Base-by-base conservation (phyloP, 2,329 filamentous ascomycete species). In the Hortaea sp. region DNA sequence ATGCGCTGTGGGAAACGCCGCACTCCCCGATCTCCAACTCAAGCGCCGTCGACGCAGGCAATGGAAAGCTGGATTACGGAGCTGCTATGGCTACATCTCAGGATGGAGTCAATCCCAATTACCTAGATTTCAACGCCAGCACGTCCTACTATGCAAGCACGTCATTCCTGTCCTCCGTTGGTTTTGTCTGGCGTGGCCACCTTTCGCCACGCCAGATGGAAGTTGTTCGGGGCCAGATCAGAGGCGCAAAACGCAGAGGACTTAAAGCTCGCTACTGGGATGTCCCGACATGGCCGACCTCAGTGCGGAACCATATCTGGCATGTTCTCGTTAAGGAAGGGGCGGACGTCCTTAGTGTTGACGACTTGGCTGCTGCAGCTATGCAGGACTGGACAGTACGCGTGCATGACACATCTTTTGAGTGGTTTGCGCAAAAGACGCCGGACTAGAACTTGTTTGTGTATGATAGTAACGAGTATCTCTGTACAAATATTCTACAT, bases 71-170 rank as follows among this genome's bases (percentile, higher is more conserved):
- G 9, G n/a, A 27, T 4, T 30, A 29, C 27, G 28, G 29, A 20
- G n/a, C 40, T 13, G 7, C 34, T 34, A 5, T 37, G n/a, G 11
- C 46, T 30, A 42, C 12, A n/a, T 38, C 41, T 29, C 69, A 70
- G 27, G 9, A 35, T 41, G 49, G 60, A 3, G 64, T 67, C 30
- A 57, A 56, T 2, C 64, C 69, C 29, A 65, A 69, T 51, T 20
- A 20, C 20, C 20, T 20, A 20, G 61, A 62, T 0, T 82, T 74
- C 63, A 70, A 71, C 56, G 47, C 56, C 1, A 64, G 66, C 12
- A 86, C 84, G 60, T 82, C 79, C 3, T 81, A 79, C 64, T 86
- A 85, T 61, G 79, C 82, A 12, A 81, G 76, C 41, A 71, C 74
- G 3, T 73, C 76, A 11, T 81, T 85, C 57, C 64, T 62, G 12